Base-by-base conservation (phyloP, 345 rosid genomes). In the Excoecaria agallocha region DNA sequence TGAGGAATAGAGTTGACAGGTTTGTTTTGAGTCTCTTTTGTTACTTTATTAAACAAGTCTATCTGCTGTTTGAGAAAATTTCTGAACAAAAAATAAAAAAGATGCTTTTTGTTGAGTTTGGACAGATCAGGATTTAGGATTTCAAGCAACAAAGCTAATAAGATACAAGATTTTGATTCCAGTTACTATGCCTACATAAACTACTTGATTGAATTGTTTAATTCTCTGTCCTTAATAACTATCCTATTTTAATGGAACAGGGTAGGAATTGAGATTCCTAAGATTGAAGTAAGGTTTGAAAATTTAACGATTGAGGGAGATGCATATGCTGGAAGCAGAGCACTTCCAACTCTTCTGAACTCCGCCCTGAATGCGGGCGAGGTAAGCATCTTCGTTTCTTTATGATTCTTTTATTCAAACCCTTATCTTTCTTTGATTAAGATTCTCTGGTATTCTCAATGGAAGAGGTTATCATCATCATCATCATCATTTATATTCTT, bases 251-350 rank as follows among this genome's bases (percentile, higher is more conserved):
- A 4, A 0, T 66, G 4, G 58, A 56, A 68, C 82, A 94, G 96
- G 81, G 98, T 94, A 58, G 97, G 94, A 41, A 88, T 94, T 48
- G 87, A 92, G 72, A 77, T 88, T 73, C 95, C 98, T 0, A 88
- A 83, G 66, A 88, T 94, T 65, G 96, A 94, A 84, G 94, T 92
- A 5, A 87, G 96, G 38, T 90, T 76, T 59, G 88, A 92, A 82
- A 73, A 85, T 74, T 59, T 94, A 46, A 77, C 84, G 0, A 77
- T 92, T 5, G 89, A 88, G 68, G 97, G 98, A 79, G 89, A 94
- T 50, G 91, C 87, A 10, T 83, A 87, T 78, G 81, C 87, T 60
- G 98, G 97, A 54, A 88, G 92, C 79, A 90, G 98, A 88, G 97
- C 98, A 0, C 89, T 90, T 79, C 97, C 98, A 12, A 89, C 96